These are phyloP conservation scores for Beauveria australis DNA, from an alignment of 2,329 filamentous ascomycete species.

Conservation along the genomic window DNA sequence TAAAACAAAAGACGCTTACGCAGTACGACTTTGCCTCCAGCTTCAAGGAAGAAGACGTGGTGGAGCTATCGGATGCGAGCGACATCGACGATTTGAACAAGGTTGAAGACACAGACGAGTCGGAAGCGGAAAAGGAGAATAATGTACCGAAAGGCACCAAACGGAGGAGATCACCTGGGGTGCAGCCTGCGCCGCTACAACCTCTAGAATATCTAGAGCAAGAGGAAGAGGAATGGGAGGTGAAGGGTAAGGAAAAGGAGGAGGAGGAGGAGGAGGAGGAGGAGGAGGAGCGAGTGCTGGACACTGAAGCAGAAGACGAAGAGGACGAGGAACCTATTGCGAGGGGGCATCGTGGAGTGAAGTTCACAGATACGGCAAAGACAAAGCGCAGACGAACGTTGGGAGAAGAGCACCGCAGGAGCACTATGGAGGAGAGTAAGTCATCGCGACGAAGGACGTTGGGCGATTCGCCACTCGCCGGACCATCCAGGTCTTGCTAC, in stretches of 20 bases:
- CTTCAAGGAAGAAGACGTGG: conserved; percentile 25
- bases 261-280: conserved; percentile 16
- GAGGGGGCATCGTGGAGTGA: conserved; percentile 7
- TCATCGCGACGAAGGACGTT: conserved; percentile 15
- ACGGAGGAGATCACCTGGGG: not conserved
- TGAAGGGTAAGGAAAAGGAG: conserved; percentile 13
- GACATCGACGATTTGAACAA: conserved; percentile 13
- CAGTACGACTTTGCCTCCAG: conserved; percentile 33
- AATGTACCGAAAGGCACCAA: conserved; percentile 2
- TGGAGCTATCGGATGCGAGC: conserved; percentile 11
- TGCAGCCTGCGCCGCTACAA: not conserved
- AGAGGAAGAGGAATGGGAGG: conserved; percentile 9
- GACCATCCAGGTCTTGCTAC: conserved; percentile 19
- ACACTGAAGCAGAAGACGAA: conserved; percentile 13
- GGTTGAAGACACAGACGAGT: not conserved
- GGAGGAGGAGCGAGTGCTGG: conserved; percentile 17
- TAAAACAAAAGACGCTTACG: conserved; percentile 35
- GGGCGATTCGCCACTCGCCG: conserved; percentile 5
- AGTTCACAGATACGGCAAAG: not conserved
- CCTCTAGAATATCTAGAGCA: not conserved
- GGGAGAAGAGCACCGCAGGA: conserved; percentile 17
- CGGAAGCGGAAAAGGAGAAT: conserved; percentile 15
- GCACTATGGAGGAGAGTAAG: conserved; percentile 14
- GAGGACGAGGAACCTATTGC: not conserved
- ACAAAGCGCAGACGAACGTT: conserved; percentile 22